Evolutionary conservation across 331 rosid genomes (phyloP), one percentile per base, ranked within the genome.

Genomic region (Malus hybrid): DNA sequence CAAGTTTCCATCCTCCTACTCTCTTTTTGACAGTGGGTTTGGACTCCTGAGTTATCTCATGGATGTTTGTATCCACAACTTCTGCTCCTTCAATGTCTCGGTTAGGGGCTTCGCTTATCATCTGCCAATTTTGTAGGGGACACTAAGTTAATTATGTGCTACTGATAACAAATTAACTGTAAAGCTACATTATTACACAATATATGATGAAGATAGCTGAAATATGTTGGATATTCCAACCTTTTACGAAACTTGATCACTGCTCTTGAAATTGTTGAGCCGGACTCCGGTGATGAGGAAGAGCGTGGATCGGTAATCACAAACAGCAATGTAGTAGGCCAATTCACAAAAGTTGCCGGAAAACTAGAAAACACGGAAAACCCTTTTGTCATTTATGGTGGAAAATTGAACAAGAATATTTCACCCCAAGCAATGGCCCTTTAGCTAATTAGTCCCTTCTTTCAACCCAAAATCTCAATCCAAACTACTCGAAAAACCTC

Each of bases 381-480:
- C 27, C 77, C 82, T 80, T 74, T 83, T 85, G 87, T 83, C 94
- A 89, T 89, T 89, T 87, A 89, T 80, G 88, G 83, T 79, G 18
- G 71, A 71, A 46, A 73, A 62, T 10, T 32, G 50, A 48, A 11
- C 48, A 42, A 31, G 22, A 74, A 50, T 39, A 75, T 15, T 75
- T 65, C 24, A 50, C 22, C 14, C 32, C 67, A 31, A 63, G 36
- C 48, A 12, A 66, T 14, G 12, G 3, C 52, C 46, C 11, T 19
- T 10, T 19, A 8, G 4, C 14, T 6, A 52, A 28, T 29, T 24
- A 70, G 20, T 70, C 19, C 63, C 65, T 52, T 6, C 59, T 31
- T 61, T 61, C 34, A 29, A n/a, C 75, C 65, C 32, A 56, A 36
- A 11, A 55, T 29, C 52, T 52, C 29, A 70, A 70, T 4, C 18